A percentile compares a stretch with the other conserved stretches of the same genome.
Conservation (phyloP, 176 grass and related monocot genomes). For the Cocos nucifera region DNA sequence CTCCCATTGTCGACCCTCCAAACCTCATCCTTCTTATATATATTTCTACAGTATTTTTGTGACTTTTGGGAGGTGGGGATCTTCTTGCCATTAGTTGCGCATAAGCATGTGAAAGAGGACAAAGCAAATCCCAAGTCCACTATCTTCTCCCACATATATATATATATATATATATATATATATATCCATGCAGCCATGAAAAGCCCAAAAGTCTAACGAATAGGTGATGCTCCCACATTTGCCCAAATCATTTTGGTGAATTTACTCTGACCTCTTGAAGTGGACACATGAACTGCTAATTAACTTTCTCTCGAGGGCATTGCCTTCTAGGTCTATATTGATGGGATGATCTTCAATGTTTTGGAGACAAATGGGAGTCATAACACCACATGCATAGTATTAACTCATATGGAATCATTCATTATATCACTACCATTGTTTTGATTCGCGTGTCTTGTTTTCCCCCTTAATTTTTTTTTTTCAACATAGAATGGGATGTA, state of each 20-base stretch:
- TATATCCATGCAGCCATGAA: conserved; percentile 15
- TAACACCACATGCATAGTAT: too few species aligned
- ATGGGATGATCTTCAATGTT: too few species aligned
- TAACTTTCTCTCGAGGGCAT: conserved; percentile 18
- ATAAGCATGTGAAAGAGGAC: conserved; percentile 25
- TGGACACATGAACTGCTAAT: conserved; percentile 15
- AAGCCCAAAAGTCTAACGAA: conserved; percentile 4
- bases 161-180: too few species aligned
- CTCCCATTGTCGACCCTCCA: too few species aligned
- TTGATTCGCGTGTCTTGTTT: too few species aligned
- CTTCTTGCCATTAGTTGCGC: conserved; percentile 14
- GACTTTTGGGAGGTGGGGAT: conserved; percentile 9
- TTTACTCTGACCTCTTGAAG: conserved; percentile 9
- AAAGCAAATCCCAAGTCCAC: conserved; percentile 23
- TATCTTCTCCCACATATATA: conserved; percentile 27
- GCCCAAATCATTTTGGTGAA: conserved; percentile 4
- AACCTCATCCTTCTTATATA: background rate
- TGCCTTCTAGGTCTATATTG: background rate
- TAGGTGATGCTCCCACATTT: conserved; percentile 6
- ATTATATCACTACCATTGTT: too few species aligned
- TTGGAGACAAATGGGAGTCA: too few species aligned
- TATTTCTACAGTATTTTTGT: conserved; percentile 4
- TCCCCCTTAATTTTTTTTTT: too few species aligned
- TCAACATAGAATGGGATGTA: too few species aligned
- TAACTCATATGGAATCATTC: too few species aligned